Base-by-base conservation (phyloP, 2,329 filamentous ascomycete genomes). In the Trichoderma koningiopsis region DNA sequence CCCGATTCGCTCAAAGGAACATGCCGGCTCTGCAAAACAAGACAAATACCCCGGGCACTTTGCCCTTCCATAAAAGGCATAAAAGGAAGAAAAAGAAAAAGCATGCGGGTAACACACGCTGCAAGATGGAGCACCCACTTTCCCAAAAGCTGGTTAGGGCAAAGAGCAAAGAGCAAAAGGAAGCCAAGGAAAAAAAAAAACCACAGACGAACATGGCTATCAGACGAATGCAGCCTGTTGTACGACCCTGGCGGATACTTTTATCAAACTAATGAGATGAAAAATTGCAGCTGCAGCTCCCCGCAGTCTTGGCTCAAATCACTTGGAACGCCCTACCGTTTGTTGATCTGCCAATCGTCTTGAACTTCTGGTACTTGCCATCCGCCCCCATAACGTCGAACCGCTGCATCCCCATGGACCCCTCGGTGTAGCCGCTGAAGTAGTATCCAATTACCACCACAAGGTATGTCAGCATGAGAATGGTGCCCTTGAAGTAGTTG, bases 401-500 rank as follows among this genome's bases (percentile, higher is more conserved):
- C 49, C 87, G 80, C 69, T 82, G 79, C 70, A 77, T 73, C 40
- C 81, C 82, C 75, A 83, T 82, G 33, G 79, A 75, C 70, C 82
- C 81, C 19, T 82, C 79, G 16, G 83, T 83, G 74, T 78, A 88
- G 33, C 88, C 84, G 64, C 93, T 93, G 70, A 97, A 91, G 81
- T 93, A 98, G 83, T 96, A 99, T 1, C 96, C 96, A 56, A 93
- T 88, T 33, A 97, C 84, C 60, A 99, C 93, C 33, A 98, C 96
- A 29, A 98, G 81, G 79, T 99, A 99, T 40, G 93, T 96, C 62
- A 99, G 84, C 72, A 98, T 89, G 64, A 99, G 85, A 74, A 98
- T 97, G 73, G 93, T 97, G 63, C 96, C 96, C 83, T 99, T 99
- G 88, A 99, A 99, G 81, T 99, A 99, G 81, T 99, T 99, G 84